Base-by-base conservation (phyloP, 1,284 basidiomycete species). In the Xanthoconium separans region DNA sequence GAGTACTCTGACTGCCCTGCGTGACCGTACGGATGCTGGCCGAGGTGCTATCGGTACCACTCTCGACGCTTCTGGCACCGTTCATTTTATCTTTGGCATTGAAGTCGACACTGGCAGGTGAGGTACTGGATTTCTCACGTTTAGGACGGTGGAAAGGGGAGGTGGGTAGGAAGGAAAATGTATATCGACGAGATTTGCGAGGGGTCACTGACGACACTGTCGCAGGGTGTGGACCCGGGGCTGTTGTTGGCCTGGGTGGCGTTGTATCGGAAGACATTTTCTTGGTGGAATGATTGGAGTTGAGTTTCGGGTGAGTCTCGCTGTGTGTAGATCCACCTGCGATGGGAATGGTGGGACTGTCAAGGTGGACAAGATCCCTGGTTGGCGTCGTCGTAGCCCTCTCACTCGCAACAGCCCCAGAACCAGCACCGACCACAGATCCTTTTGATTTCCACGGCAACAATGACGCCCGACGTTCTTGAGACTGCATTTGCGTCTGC, bases 151-250 rank as follows among this genome's bases (percentile, higher is more conserved):
- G 42, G 37, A 70, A 57, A n/a, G 55, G 20, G 30, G 64, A 22
- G 1, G 67, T 37, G 1, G 65, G n/a, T 5, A 70, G 36, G 7
- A 70, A 65, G 8, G 63, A 66, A 53, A 67, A 70, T 3, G 64
- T 70, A 30, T 50, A 58, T 45, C 69, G 49, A 18, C 54, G 65
- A 12, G 44, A 3, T 50, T 51, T 65, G 13, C 52, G 61, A 47
- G 50, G 44, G 15, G 52, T 16, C 1, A 44, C 6, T 1, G 47
- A 41, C 16, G 53, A 6, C 9, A 24, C 8, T 8, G 44, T 22
- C 40, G 44, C 15, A 12, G 18, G 34, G 4, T 55, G 52, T 2
- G 48, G 30, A 22, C 27, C n/a, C 1, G 49, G 16, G 18, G 27
- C 13, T 4, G 13, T 41, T 8, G 30, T 36, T 27, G 53, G 31